These are phyloP conservation scores for Schizochytrium sp. DNA, from an alignment of 108 stramenopile genomes.

Conservation along the genomic window DNA sequence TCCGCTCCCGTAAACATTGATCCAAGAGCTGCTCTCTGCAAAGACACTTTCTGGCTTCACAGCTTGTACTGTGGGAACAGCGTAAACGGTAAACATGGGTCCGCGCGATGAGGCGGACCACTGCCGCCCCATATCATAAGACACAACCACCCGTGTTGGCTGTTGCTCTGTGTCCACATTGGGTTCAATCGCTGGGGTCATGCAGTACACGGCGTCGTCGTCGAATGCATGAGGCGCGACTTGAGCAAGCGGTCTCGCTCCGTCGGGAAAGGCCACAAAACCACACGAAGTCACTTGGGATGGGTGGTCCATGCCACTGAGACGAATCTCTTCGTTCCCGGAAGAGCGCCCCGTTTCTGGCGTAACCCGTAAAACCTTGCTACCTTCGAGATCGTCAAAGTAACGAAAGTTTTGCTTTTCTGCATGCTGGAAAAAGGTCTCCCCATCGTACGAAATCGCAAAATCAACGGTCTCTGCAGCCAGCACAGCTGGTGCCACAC, in stretches of 20 bases:
- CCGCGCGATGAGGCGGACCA: background rate
- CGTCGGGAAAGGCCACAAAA: background rate
- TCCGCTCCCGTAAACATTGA: background rate
- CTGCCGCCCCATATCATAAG: background rate
- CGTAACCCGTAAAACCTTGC: too few species aligned
- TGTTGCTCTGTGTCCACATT: background rate
- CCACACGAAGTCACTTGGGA: background rate
- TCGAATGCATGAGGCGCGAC: background rate
- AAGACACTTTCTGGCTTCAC: background rate
- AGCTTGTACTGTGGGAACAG: background rate
- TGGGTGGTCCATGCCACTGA: background rate
- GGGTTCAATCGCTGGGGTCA: background rate
- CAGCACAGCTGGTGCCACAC: background rate
- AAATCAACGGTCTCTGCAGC: background rate
- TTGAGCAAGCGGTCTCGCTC: background rate
- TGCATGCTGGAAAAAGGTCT: background rate
- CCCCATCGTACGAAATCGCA: background rate
- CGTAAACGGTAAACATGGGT: background rate
- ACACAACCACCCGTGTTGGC: background rate
- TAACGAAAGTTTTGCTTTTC: background rate
- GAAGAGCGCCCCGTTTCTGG: background rate
- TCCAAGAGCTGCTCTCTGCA: background rate
- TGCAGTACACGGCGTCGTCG: background rate
- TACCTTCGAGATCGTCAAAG: background rate
- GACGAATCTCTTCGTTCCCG: background rate